Evolutionary conservation across 495 filamentous ascomycete genomes (phyloP), one percentile per base, ranked within the genome.

Genomic region (Ramalina intermedia): DNA sequence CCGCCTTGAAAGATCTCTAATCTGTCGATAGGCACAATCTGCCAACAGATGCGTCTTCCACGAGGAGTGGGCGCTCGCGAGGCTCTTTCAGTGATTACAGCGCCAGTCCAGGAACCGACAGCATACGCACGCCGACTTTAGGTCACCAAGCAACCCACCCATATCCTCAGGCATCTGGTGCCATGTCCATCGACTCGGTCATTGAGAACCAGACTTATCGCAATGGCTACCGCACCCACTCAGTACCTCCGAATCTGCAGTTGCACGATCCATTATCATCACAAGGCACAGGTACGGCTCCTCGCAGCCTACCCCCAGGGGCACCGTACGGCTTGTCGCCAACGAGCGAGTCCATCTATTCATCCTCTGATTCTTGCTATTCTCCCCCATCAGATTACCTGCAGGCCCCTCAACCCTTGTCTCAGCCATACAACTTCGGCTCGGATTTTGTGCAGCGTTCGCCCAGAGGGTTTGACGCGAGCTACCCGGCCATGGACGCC

Each of bases 181-280:
- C 70, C 33, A 69, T 72, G 63, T 70, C 67, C n/a, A 66, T 71
- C 18, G 66, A 61, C 27, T 64, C 69, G 7, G 50, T 72, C 17
- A 66, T 73, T 36, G 68, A 63, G 17, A 63, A 64, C 2, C 63
- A 60, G 9, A 65, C 73, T 29, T 66, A 69, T 41, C 41, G 39
- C 14, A 41, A 13, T 43, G 46, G 46, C 38, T 52, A 50, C 29
- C 26, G 40, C 17, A 56, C 54, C 16, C 51, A 57, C 27, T 37
- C 37, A 8, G 24, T 40, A 26, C 47, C 47, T 35, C 52, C 45
- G 26, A 45, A 45, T 39, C 26, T 58, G 40, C 44, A 48, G 35
- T 26, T 58, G 44, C 44, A 50, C 40, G 55, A 58, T 29, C 40
- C 17, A 48, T 17, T 24, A 36, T 46, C 55, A 54, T 51, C 37